Evolutionary conservation across 2,329 filamentous ascomycete species (phyloP), one percentile per base, ranked within the genome.

Genomic region (Colletotrichum echinochloae): DNA sequence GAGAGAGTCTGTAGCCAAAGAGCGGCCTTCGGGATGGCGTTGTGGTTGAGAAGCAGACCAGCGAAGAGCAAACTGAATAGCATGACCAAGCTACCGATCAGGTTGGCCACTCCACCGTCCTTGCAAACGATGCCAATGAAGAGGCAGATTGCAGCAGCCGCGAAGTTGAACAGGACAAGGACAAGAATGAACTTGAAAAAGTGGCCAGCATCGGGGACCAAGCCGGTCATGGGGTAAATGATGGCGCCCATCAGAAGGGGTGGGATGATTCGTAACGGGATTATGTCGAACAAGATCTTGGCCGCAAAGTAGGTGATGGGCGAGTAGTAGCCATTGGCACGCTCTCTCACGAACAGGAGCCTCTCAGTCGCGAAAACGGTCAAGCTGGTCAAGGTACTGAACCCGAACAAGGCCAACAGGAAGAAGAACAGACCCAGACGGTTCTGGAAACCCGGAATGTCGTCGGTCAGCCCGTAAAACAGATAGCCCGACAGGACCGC

Each of bases 381-480:
- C 65, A 99, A 85, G 76, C 93, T 97, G 0, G 96, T 98, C 48
- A 99, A 85, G 0, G 95, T 98, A 81, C 94, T 97, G 85, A 99
- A 99, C 12, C 96, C 96, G 76, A 98, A 99, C 2, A 99, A 87
- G 0, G 96, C 94, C 1, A 99, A 88, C 41, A 99, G 87, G 84
- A 99, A 99, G 85, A 99, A 97, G 88, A 99, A 99, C 18, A 99
- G 89, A 73, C 96, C 96, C 6, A 99, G 90, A 26, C 96, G 90
- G 80, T 99, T 99, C 81, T 99, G 96, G 87, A 99, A 99, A 41
- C 97, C 96, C 72, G 94, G 92, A 75, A 99, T 97, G 77, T 99
- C 95, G 77, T 97, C 94, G 0, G 95, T 97, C 57, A 99, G 86
- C 2, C 95, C 96, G 76, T 98, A 99, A 84, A 98, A 99, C 16